Evolutionary conservation across 768 basidiomycete genomes (phyloP), one percentile per base, ranked within the genome.

Genomic region (Leucosporidium scottii): DNA sequence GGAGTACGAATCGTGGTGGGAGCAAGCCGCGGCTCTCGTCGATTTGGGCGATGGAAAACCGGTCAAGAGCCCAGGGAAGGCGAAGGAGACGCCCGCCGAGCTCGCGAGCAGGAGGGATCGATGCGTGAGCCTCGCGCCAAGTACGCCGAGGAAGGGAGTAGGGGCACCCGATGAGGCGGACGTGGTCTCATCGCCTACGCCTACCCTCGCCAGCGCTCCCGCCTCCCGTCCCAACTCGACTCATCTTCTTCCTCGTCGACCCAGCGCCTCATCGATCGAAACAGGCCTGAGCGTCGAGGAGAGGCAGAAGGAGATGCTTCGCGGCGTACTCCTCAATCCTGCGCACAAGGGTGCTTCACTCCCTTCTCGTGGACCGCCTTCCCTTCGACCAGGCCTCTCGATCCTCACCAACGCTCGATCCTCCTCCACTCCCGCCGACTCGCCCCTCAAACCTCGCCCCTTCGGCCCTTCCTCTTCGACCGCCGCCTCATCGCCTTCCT

Each of bases 11-110:
- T 49, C 47, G 3, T 74, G 69, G 67, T 75, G 74, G 74, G 74
- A 75, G 63, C 71, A 72, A 61, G 73, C 71, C 2, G 64, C 67
- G 17, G 69, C 71, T 3, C 67, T 75, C 18, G 62, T 74, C 68
- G 63, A 74, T 53, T 71, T 75, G n/a, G 74, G 72, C 25, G 70
- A 70, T 62, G 70, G 71, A 15, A 64, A 64, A 39, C 31, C 48
- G 30, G 48, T 30, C 49, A 50, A 50, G 28, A 30, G 31, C 28
- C 27, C n/a, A 53, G 51, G 21, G 21, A 53, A 53, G n/a, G 9
- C n/a, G 25, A 15, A 9, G 44, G n/a, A 25, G 25, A 51, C 31
- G 12, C 70, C 67, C 2, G 64, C 57, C 17, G 50, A 47, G 21
- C 13, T 56, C 23, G 70, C 67, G 23, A 71, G 66, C 28, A 34